Base-by-base conservation (phyloP, 2,329 filamentous ascomycete species). In the Diatrype stigma region DNA sequence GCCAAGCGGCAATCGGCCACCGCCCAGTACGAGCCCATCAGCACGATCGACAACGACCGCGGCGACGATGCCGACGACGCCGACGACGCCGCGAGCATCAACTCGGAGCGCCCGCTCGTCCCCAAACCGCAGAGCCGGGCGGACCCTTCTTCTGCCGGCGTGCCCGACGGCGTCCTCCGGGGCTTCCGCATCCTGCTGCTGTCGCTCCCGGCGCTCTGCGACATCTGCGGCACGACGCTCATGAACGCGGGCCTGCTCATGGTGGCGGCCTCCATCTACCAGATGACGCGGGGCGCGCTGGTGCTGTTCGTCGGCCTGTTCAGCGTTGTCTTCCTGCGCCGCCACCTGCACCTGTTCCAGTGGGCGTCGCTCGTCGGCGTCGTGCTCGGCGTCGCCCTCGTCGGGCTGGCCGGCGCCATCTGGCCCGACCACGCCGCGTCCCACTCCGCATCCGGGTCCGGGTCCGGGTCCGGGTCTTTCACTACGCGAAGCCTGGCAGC, bases 211-310 rank as follows among this genome's bases (percentile, higher is more conserved):
- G 89, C 94, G 40, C 87, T 91, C 65, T 96, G 92, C 72, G 94
- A 99, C 67, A 96, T 97, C 57, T 84, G 89, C 22, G 94, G 90
- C 45, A 99, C 94, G 4, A 99, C 94, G 3, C 80, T 97, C 50
- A 97, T 99, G 92, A 99, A 99, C 65, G 89, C 90, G 4, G 94
- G 94, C 3, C 78, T 99, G 59, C 79, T 97, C 46, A 92, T 97
- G 67, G 92, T 97, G 22, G 94, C 90, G 12, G 90, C 94, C 1
- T 95, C 90, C 54, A 96, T 99, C 64, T 99, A 96, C 72, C 94
- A 99, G 73, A 99, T 99, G 94, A 97, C 93, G 1, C 80, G 94
- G 52, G 94, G 94, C 8, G 94, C 94, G 0, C 78, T 99, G 40
- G 93, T 99, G 3, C 79, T 99, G 6, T 99, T 99, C 62, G 94